Evolutionary conservation across 202 grass and related monocot genomes (phyloP).

Genomic region (Cymbopogon flexuosus): DNA sequence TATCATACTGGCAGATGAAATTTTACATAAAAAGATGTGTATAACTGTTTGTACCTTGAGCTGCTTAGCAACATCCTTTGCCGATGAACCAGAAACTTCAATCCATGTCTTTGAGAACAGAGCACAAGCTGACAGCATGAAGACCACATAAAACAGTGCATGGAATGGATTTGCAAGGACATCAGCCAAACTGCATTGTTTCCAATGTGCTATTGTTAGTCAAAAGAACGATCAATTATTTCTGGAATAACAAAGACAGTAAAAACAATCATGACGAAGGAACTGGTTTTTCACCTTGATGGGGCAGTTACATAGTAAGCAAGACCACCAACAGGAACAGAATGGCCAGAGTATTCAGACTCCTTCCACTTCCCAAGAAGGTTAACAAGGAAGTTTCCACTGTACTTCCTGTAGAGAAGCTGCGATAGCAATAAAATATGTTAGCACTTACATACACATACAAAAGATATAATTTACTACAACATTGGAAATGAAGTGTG

Average conservation of each 20-base stretch:
- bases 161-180: slow-evolving; percentile 79
- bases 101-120: slow-evolving; percentile 92
- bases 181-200: slow-evolving; percentile 63
- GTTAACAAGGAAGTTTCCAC: slow-evolving; percentile 78
- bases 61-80: slow-evolving; percentile 81
- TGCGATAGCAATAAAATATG: slow-evolving; percentile 28
- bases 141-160: slow-evolving; percentile 75
- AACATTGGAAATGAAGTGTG: neutral
- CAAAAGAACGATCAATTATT: slow-evolving; percentile 18
- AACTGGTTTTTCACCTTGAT: slow-evolving; percentile 53
- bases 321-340: slow-evolving; percentile 73
- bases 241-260: slow-evolving; percentile 11
- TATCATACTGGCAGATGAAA: neutral
- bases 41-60: slow-evolving; percentile 50
- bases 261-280: slow-evolving; percentile 5
- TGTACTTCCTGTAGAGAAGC: slow-evolving; percentile 78
- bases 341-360: slow-evolving; percentile 75
- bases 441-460: slow-evolving; percentile 13
- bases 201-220: slow-evolving; percentile 28
- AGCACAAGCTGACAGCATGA: slow-evolving; percentile 83
- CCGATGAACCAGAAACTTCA: slow-evolving; percentile 83
- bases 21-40: neutral
- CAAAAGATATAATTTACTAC: slow-evolving; percentile 10
- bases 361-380: slow-evolving; percentile 81
- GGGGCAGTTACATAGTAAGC: slow-evolving; percentile 84